Conservation (phyloP, 2,329 filamentous ascomycete species). For the Scytalidium sp. region DNA sequence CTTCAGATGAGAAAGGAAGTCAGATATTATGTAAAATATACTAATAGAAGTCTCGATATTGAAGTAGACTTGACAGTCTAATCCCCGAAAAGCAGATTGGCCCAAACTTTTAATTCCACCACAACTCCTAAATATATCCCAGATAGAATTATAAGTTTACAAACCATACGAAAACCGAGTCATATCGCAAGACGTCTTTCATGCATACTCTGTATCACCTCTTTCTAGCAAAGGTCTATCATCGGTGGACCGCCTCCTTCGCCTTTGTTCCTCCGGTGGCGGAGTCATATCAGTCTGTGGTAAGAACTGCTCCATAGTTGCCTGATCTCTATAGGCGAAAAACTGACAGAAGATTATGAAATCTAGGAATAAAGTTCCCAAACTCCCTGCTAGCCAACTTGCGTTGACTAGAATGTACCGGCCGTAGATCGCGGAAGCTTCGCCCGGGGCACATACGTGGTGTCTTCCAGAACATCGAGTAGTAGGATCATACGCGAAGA, state of each 20-base stretch:
- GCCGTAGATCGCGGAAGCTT: slow-evolving; percentile 66
- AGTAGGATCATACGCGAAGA: slow-evolving; percentile 79
- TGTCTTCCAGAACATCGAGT: slow-evolving; percentile 45
- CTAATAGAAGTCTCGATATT: too few relatives aligned
- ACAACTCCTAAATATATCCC: not conserved
- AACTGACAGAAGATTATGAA: slow-evolving; percentile 87
- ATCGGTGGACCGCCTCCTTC: slow-evolving; percentile 8
- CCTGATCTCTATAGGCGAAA: slow-evolving; percentile 66
- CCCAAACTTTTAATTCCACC: not conserved
- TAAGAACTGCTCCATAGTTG: slow-evolving; percentile 6
- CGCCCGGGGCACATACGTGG: slow-evolving; percentile 57
- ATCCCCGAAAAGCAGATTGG: not conserved
- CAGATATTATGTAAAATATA: too few relatives aligned
- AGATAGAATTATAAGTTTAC: not conserved
- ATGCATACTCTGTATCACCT: slow-evolving; percentile 11
- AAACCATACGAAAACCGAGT: not conserved
- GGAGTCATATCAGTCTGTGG: not conserved
- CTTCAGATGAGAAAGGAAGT: too few relatives aligned
- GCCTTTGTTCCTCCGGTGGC: slow-evolving; percentile 3
- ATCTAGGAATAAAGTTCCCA: slow-evolving; percentile 84
- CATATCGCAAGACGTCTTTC: not conserved
- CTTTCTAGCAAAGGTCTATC: slow-evolving; percentile 18
- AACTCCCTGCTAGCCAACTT: slow-evolving; percentile 85
- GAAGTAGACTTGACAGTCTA: too few relatives aligned
- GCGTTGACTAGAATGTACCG: slow-evolving; percentile 85